Conservation (phyloP, 768 basidiomycete species). For the Piloderma croceum region DNA sequence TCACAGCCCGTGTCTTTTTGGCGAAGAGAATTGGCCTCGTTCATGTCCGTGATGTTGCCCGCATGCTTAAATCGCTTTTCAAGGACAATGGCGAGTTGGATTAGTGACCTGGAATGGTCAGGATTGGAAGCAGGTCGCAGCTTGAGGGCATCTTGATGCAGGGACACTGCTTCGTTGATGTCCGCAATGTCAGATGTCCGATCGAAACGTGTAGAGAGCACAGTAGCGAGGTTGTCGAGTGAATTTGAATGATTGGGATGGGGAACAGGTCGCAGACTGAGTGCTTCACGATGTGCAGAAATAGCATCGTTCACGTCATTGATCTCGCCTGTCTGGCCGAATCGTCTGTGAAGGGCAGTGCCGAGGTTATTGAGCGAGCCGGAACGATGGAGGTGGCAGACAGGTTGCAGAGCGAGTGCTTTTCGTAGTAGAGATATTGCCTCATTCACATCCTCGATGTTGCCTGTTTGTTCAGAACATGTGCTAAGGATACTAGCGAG, state of each 20-base stretch:
- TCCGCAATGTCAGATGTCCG: neutral
- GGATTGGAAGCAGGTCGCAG: constrained; percentile 12
- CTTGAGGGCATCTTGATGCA: constrained; percentile 8
- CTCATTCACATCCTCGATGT: constrained; percentile 4
- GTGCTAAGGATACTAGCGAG: constrained; percentile 4
- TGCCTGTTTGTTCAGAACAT: constrained; percentile 6
- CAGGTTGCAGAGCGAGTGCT: constrained; percentile 14
- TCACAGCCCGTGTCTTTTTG: too few species aligned
- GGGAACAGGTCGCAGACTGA: constrained; percentile 6
- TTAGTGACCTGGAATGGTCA: constrained; percentile 6
- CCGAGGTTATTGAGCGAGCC: constrained; percentile 8
- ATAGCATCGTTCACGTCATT: constrained; percentile 7
- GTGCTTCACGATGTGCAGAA: constrained; percentile 4
- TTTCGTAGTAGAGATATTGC: constrained; percentile 5
- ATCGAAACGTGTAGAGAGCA: constrained; percentile 6
- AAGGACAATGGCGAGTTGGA: too few species aligned
- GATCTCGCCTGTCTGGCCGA: constrained; percentile 5
- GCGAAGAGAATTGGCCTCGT: too few species aligned
- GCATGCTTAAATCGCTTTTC: too few species aligned
- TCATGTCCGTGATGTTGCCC: too few species aligned
- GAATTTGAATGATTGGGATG: constrained; percentile 10
- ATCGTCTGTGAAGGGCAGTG: constrained; percentile 4
- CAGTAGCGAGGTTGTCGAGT: constrained; percentile 15
- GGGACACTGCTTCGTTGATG: constrained; percentile 17
- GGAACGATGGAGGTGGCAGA: constrained; percentile 21